Evolutionary conservation across 805 yeast genomes (phyloP).

Genomic region (Nakazawaea sp.): DNA sequence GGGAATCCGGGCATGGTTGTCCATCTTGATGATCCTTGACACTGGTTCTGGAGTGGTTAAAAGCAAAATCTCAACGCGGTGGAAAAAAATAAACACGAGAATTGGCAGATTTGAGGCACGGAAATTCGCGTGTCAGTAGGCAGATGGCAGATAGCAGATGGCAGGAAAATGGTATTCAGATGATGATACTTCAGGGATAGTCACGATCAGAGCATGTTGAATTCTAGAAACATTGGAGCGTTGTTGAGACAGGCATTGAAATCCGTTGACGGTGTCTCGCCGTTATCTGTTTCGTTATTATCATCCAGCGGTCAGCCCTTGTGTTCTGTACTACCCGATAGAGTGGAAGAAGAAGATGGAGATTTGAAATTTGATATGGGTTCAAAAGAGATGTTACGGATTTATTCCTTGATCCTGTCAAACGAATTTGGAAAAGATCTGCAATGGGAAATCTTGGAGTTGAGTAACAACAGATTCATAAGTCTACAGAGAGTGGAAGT

Average conservation of each 20-base stretch:
- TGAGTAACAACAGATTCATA: constrained; percentile 14
- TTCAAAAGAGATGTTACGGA: constrained; percentile 20
- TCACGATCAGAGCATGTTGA: too few relatives aligned
- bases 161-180: too few relatives aligned
- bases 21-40: constrained; percentile 5
- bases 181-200: too few relatives aligned
- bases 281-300: constrained; percentile 23
- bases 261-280: constrained; percentile 16
- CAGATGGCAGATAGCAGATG: too few relatives aligned
- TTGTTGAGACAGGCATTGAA: constrained; percentile 20
- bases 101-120: not conserved
- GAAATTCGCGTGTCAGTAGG: not conserved
- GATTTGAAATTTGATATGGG: not conserved
- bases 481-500: constrained; percentile 15
- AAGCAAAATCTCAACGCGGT: not conserved
- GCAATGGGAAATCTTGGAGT: constrained; percentile 20
- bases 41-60: too few relatives aligned
- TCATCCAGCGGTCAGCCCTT: constrained; percentile 23
- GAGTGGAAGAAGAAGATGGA: not conserved
- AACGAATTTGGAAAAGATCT: constrained; percentile 18
- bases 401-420: constrained; percentile 21
- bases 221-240: constrained; percentile 19
- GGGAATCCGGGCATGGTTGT: constrained; percentile 14
- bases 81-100: not conserved
- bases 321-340: constrained; percentile 16